Evolutionary conservation across 2,329 filamentous ascomycete species (phyloP).

Genomic region (Fonsecaea monophora): DNA sequence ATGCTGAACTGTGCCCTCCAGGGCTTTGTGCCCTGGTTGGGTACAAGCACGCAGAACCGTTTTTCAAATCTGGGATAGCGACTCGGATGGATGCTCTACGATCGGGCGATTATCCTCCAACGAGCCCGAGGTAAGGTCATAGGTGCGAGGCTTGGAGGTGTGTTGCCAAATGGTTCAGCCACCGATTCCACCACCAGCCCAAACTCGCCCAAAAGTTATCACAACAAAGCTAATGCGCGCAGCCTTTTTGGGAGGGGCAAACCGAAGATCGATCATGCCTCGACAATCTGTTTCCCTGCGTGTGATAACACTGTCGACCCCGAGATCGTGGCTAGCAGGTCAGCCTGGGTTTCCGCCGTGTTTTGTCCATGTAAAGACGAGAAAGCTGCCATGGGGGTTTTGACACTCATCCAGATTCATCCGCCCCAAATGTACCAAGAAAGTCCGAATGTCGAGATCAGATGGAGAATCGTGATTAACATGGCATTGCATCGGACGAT

Average conservation of each 20-base stretch:
- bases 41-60: not conserved
- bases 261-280: constrained; percentile 7
- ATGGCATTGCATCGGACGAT: not conserved
- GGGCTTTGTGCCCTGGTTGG: not conserved
- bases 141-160: not conserved
- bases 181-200: not conserved
- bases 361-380: not conserved
- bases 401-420: not conserved
- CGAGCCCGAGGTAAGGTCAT: not conserved
- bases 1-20: not conserved
- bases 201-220: not conserved
- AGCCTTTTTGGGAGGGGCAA: constrained; percentile 2
- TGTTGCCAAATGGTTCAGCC: not conserved
- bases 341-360: not conserved
- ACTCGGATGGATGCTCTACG: not conserved
- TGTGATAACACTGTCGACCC: not conserved
- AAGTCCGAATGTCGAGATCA: not conserved
- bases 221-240: constrained; percentile 5
- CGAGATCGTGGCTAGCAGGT: not conserved
- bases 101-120: too few species aligned
- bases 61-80: not conserved
- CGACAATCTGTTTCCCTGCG: not conserved
- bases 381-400: not conserved
- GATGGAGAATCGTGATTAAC: not conserved
- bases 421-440: too few species aligned